Base-by-base conservation (phyloP, 192 early-diverging fungal species). In the Gorgonomyces haynaldii region DNA sequence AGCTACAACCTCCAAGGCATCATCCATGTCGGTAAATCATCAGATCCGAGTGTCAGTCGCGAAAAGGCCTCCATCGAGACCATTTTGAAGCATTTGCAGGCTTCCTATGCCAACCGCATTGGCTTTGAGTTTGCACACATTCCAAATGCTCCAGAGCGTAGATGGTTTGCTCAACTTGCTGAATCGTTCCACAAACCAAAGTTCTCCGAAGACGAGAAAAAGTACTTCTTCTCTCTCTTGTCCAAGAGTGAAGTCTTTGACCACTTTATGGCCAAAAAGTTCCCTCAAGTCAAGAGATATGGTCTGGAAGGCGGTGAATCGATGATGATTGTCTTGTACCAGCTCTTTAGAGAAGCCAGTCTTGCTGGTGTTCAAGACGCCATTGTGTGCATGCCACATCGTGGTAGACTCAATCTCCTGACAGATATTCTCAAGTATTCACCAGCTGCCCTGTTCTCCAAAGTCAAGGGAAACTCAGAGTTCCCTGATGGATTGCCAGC, bases 241-340 rank as follows among this genome's bases (percentile, higher is more conserved):
- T 69, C 74, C 31, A 78, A 78, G 46, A 89, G 88, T 3, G 91
- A 85, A 61, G 74, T 77, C 19, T 97, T 97, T 75, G 94, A 97
- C 65, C 91, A 90, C 53, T 97, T 94, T 62, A 92, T 97, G 88
- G 85, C 85, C 40, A 95, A 93, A 53, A 88, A 85, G 61, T 97
- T 97, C 64, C 86, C 88, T 13, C 82, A 91, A 52, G 81, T 97
- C 42, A 95, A 95, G 69, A 81, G 94, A 10, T 97, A 97, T 56
- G 94, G 94, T 8, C 58, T 97, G 15, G 94, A 97, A 61, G 94
- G 94, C 20, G 89, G 88, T 23, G 94, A 97, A 62, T 86, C 83
- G 50, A 93, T 93, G 76, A 93, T 95, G 79, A 55, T 74, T 12
- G 84, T 84, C 7, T 65, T 97, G 15, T 88, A 97, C 60, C 70